Percentiles rank a stretch among this genome's conserved stretches.
Conservation (phyloP, 805 yeast species). For the Starmerella floricola region DNA sequence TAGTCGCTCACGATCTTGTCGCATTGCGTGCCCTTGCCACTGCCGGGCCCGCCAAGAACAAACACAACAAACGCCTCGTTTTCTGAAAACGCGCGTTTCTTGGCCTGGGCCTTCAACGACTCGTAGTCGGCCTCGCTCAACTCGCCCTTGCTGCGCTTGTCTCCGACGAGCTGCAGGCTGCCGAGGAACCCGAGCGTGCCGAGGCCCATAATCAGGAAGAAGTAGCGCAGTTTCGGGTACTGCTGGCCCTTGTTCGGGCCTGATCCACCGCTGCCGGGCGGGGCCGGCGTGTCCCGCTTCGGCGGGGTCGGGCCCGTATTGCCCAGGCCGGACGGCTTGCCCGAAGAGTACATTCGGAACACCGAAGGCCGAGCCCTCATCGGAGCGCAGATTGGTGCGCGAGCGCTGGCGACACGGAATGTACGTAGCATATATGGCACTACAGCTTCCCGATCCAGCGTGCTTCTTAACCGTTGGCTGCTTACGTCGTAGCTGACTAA, state of each 20-base stretch:
- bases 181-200: constrained; percentile 28
- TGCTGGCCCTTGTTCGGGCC: constrained; percentile 6
- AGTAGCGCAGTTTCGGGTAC: constrained; percentile 28
- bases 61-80: constrained; percentile 69
- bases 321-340: too few relatives aligned
- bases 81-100: constrained; percentile 39
- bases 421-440: too few relatives aligned
- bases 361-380: too few relatives aligned
- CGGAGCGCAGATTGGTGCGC: too few relatives aligned
- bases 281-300: too few relatives aligned
- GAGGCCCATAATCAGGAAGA: constrained; percentile 26
- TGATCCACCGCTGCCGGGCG: too few relatives aligned
- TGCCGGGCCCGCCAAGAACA: constrained; percentile 95
- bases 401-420: too few relatives aligned
- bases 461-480: too few relatives aligned
- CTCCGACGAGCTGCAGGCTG: constrained; percentile 22
- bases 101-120: constrained; percentile 27
- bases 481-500: too few relatives aligned
- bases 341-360: too few relatives aligned
- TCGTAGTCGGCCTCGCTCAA: constrained; percentile 30
- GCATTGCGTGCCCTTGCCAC: constrained; percentile 97
- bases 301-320: too few relatives aligned
- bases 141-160: constrained; percentile 24
- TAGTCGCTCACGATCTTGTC: constrained; percentile 67
- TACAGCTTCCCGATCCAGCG: too few relatives aligned